Base-by-base conservation (phyloP, 2,329 filamentous ascomycete genomes). In the Aspergillus latus region DNA sequence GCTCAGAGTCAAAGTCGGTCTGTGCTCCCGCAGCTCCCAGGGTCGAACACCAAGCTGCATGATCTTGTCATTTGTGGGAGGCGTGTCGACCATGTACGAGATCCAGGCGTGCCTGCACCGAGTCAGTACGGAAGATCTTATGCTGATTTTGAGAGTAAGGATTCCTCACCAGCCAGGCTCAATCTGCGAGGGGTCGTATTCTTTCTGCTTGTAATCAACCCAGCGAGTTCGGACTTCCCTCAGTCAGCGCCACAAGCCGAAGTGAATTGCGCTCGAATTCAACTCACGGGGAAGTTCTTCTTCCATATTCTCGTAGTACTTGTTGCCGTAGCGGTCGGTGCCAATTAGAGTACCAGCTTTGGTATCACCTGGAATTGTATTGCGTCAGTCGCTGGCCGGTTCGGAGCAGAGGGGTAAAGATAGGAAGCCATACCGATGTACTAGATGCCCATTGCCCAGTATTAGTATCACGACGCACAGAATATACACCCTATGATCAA, bases 141-240 rank as follows among this genome's bases (percentile, higher is more conserved):
- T 26, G 30, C 21, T 26, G n/a, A 36, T 28, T 2, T 8, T 28
- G 13, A 8, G 28, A 45, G 26, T 11, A n/a, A 28, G 16, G 7
- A 37, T 36, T 42, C 29, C 66, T 68, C 77, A 85, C 83, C 94
- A 99, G 76, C 93, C 90, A 49, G 93, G 92, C 77, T 97, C 93
- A 68, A 97, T 89, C 53, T 97, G 90, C 45, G 65, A 69, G 21
- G 68, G 60, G 66, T 84, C 75, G 53, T 69, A 74, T 71, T 97
- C 91, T 68, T 90, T 82, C 75, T 89, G 83, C 79, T 91, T 93
- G 82, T 95, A 99, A 77, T 97, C 92, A 62, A 99, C 90, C 94
- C 95, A 99, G 82, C 92, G 86, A 66, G 92, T 97, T 70, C 93
- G 89, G 68, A 97, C 92, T 94, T 67, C 53, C 21, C 16, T 29